Evolutionary conservation across 2,329 filamentous ascomycete genomes (phyloP).

Genomic region (Aspergillus niger): DNA sequence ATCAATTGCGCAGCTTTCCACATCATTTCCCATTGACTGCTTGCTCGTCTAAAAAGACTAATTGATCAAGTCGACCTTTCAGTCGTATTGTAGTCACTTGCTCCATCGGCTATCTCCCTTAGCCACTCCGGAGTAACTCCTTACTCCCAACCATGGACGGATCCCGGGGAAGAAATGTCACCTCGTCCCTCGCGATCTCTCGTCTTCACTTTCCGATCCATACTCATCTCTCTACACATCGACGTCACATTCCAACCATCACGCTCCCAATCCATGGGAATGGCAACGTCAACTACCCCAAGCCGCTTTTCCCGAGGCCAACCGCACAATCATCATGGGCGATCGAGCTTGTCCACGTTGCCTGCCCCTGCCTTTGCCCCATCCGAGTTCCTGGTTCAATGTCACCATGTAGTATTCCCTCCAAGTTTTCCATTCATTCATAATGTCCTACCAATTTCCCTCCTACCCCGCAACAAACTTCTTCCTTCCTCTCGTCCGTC

Average conservation of each 20-base stretch:
- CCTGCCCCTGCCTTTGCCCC: neutral
- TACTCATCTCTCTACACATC: neutral
- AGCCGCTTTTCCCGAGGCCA: neutral
- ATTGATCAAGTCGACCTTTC: too few relatives aligned
- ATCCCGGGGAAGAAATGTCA: neutral
- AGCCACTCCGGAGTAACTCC: too few relatives aligned
- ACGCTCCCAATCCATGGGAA: neutral
- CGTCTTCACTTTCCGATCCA: neutral
- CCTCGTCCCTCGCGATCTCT: neutral
- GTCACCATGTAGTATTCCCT: constrained; percentile 12
- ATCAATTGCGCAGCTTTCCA: too few relatives aligned
- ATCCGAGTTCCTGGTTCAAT: neutral
- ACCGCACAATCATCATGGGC: neutral
- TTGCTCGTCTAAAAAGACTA: too few relatives aligned
- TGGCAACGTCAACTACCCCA: neutral
- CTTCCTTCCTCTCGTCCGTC: constrained; percentile 13
- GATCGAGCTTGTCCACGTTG: neutral
- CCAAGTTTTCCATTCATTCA: neutral
- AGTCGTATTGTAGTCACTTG: too few relatives aligned
- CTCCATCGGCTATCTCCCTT: too few relatives aligned
- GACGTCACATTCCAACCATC: constrained; percentile 14
- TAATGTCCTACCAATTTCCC: neutral
- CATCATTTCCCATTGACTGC: too few relatives aligned
- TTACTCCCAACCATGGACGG: neutral
- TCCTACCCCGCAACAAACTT: neutral